Conservation (phyloP, 257 asterid genomes). For the Schizonepeta tenuifolia region DNA sequence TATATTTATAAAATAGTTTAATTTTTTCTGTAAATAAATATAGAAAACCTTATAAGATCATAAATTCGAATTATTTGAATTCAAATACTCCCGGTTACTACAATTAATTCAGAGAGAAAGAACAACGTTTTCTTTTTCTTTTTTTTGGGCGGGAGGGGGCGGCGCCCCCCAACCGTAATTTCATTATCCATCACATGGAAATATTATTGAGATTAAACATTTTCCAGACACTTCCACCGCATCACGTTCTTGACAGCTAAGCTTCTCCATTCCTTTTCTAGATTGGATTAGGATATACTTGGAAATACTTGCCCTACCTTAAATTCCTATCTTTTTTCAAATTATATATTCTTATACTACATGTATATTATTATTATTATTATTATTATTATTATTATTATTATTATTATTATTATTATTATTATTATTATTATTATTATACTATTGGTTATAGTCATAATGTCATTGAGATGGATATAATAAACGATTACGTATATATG, state of each 20-base stretch:
- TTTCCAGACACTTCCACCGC: slow-evolving; percentile 45
- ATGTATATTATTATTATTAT: too few species aligned
- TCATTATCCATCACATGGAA: slow-evolving; percentile 41
- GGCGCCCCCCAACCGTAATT: background rate
- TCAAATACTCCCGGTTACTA: too few species aligned
- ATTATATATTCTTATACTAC: background rate
- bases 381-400: too few species aligned
- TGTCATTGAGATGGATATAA: background rate
- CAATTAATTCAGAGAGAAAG: too few species aligned
- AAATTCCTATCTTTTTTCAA: background rate
- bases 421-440: too few species aligned
- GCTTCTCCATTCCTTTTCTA: slow-evolving; percentile 7
- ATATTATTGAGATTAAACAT: slow-evolving; percentile 40
- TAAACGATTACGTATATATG: background rate
- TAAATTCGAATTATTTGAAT: too few species aligned
- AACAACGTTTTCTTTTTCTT: too few species aligned
- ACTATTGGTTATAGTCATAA: background rate
- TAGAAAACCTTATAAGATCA: too few species aligned
- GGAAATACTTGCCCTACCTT: slow-evolving; percentile 30
- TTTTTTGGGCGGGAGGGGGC: background rate
- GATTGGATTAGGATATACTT: slow-evolving; percentile 45
- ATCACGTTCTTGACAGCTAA: slow-evolving; percentile 54
- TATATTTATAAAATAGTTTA: too few species aligned
- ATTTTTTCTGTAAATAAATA: too few species aligned
- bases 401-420: too few species aligned